A percentile compares a stretch with the other conserved stretches of the same genome.
phyloP scores from a whole-genome alignment of 1,284 basidiomycete genomes.

The Neotropicomus parvogracilis region DNA sequence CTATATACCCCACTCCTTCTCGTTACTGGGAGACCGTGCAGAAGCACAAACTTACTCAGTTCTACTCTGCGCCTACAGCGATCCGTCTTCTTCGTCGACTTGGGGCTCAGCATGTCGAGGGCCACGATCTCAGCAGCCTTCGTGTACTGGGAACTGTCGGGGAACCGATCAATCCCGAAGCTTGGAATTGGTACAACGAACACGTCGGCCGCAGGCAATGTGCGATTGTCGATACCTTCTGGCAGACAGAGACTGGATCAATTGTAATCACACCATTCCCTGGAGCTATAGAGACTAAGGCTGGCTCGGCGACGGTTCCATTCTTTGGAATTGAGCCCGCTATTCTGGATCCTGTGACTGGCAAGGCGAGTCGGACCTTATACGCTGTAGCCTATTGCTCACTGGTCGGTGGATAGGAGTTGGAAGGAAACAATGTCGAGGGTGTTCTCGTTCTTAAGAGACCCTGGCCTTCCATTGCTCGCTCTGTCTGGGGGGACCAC shows the following conservation, averaged over 20 bases:
- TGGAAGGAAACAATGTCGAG: constrained; percentile 83
- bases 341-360: constrained; percentile 82
- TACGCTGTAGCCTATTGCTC: background rate
- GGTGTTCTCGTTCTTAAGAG: constrained; percentile 86
- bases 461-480: constrained; percentile 97
- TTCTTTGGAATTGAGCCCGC: constrained; percentile 95
- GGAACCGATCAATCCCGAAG: constrained; percentile 99
- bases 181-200: constrained; percentile 99
- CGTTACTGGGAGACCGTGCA: constrained; percentile 97
- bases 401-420: constrained; percentile 41
- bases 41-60: constrained; percentile 91
- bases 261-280: constrained; percentile 95
- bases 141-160: constrained; percentile 92
- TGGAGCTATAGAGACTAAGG: constrained; percentile 93
- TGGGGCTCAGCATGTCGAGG: constrained; percentile 84
- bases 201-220: constrained; percentile 87
- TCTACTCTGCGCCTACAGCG: constrained; percentile 91
- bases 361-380: constrained; percentile 40
- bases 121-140: constrained; percentile 80
- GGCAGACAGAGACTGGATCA: constrained; percentile 98
- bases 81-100: constrained; percentile 90
- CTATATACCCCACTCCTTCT: constrained; percentile 92
- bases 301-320: constrained; percentile 93
- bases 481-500: constrained; percentile 92
- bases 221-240: constrained; percentile 95